Evolutionary conservation across 805 yeast species (phyloP), one percentile per base, ranked within the genome.

Genomic region (Cyberlindnera nakhonratchasimensis): DNA sequence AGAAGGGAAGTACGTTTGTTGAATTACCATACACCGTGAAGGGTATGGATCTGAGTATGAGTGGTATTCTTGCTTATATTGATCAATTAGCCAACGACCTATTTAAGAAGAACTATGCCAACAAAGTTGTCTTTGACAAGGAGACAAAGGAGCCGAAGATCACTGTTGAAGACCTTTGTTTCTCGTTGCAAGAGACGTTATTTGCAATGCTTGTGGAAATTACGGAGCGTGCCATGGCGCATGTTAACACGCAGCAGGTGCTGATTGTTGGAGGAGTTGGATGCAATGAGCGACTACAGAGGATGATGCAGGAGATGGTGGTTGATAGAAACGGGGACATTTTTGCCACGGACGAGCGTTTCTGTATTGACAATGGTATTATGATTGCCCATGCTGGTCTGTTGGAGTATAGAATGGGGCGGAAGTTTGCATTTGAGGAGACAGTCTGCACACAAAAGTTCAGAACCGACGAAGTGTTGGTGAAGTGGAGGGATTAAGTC

Each of bases 331-430:
- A 81, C 51, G 98, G 98, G 0, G 72, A 77, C n/a, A 82, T 93
- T 4, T 88, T 73, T 60, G 96, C 99, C 3, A 93, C 99, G 0
- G 99, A 93, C 63, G 98, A 93, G 59, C 67, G 98, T 45, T 91
- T 93, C 60, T 93, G 99, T 65, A 93, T 93, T 33, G 99, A 93
- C 61, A 93, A 93, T 58, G 99, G 99, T 10, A 93, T 91, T 29
- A 93, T 93, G 99, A 93, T 93, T 55, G 99, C 99, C 0, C 99
- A 93, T 57, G 98, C 99, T 0, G 99, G 99, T 0, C 67, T 93
- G 36, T 62, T 93, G 45, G 86, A 85, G 39, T 89, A 79, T 58
- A 71, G 98, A 53, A 84, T 82, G 73, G 96, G 97, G 1, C 79
- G 77, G 42, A 55, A 58, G 12, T 77, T 77, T 3, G 72, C 69